These are phyloP conservation scores for Dictyostelium firmibasis DNA, from an alignment of 78 protist species.

Conservation along the genomic window DNA sequence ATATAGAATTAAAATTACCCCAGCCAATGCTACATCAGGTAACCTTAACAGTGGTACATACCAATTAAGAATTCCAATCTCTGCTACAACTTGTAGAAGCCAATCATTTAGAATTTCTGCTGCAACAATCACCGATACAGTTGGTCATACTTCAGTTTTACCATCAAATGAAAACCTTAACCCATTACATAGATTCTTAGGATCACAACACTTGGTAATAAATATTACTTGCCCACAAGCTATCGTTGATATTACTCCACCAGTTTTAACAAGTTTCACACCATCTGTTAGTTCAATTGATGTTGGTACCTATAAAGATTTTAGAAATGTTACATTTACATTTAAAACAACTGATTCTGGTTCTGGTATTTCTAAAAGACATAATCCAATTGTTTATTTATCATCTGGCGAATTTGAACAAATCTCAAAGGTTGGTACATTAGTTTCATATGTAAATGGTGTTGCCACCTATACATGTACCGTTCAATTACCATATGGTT, in stretches of 20 bases:
- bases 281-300: background rate
- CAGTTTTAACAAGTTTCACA: background rate
- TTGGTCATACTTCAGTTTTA: background rate
- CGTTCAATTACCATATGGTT: slow-evolving; percentile 44
- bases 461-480: slow-evolving; percentile 20
- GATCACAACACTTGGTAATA: background rate
- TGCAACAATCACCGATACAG: background rate
- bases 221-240: background rate
- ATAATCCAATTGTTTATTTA: slow-evolving; percentile 25
- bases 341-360: background rate
- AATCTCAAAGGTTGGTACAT: background rate
- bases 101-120: slow-evolving; percentile 1
- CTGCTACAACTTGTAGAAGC: background rate
- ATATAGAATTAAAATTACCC: background rate
- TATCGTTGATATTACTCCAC: slow-evolving; percentile 7
- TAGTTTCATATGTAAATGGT: background rate
- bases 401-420: background rate
- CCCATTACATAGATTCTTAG: background rate
- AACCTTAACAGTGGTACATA: background rate
- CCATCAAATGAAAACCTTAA: background rate
- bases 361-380: slow-evolving; percentile 15
- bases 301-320: background rate
- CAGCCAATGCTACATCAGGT: background rate
- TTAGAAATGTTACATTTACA: background rate
- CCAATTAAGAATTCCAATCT: slow-evolving; percentile 2